These are phyloP conservation scores for Lasiodiplodia citricola DNA, from an alignment of 2,329 filamentous ascomycete genomes.

Conservation along the genomic window DNA sequence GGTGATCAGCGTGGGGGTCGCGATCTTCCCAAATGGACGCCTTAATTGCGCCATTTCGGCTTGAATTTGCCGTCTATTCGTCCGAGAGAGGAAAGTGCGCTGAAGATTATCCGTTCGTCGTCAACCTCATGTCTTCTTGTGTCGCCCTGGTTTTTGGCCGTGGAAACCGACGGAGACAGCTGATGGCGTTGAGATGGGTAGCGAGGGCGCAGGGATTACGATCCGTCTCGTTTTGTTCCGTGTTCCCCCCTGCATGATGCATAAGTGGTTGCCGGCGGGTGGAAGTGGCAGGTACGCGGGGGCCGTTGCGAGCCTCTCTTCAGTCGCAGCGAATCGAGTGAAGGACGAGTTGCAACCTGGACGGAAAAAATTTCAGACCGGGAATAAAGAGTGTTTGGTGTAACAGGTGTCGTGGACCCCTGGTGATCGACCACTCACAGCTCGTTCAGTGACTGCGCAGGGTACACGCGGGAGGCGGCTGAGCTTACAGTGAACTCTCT, in stretches of 20 bases:
- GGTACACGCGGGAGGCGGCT: not conserved
- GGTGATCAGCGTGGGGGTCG: constrained; percentile 4
- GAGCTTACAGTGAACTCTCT: not conserved
- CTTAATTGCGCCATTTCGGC: not conserved
- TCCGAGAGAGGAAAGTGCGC: not conserved
- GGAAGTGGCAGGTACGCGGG: not conserved
- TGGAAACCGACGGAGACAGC: too few species aligned
- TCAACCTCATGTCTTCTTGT: not conserved
- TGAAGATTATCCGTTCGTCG: not conserved
- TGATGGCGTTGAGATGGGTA: not conserved
- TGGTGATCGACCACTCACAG: not conserved
- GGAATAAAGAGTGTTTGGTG: not conserved
- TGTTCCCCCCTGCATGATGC: not conserved
- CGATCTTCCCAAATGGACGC: not conserved
- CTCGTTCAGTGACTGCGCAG: not conserved
- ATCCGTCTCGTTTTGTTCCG: not conserved
- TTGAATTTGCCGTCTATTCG: not conserved
- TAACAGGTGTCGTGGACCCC: not conserved
- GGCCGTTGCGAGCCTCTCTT: not conserved
- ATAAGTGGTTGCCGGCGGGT: not conserved
- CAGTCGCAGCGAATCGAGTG: not conserved
- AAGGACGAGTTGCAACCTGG: not conserved
- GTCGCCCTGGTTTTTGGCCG: not conserved
- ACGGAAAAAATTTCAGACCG: not conserved
- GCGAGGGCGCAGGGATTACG: not conserved